Evolutionary conservation across 805 yeast genomes (phyloP), one percentile per base, ranked within the genome.

Genomic region (Starmera pachycereana): DNA sequence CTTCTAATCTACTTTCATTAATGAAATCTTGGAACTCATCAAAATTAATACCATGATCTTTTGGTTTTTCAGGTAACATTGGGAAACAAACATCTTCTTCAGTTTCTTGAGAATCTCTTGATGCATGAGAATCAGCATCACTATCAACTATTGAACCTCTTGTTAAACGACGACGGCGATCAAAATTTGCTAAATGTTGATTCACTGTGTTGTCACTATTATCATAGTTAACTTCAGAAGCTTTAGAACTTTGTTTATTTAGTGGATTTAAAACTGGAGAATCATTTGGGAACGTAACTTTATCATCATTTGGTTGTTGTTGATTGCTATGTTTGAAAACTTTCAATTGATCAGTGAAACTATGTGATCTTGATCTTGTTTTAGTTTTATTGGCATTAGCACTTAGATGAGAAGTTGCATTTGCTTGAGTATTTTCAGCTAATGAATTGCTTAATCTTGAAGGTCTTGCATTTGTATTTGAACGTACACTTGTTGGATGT

Each of bases 31-130:
- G 96, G 48, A 90, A 73, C 53, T 88, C 97, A 53, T 78, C 87
- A 53, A 90, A 87, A 60, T 90, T 96, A 49, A 92, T 85, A 13
- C 95, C 96, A 44, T 78, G 78, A 34, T 74, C 65, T 38, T 75
- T 66, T 12, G 69, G 66, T 41, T 72, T 76, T 44, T 81, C 81
- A 4, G 84, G 78, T 37, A 77, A 65, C 86, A 87, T 81, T 2
- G 97, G 97, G 62, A 89, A 89, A 68, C 97, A 90, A 35, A 90
- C 98, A 71, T 90, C 97, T 56, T 87, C 96, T 54, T 90, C 97
- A 0, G 96, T 87, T 55, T 88, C 96, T 50, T 85, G 95, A 4
- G 89, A 79, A 14, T 79, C 76, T 47, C 87, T 69, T 9, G 90
- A 81, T 2, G 79, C 83, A 49, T 76, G 84, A 2, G 89, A 81